Percentiles rank a stretch among this genome's conserved stretches.
Evolutionary conservation across 371 early-diverging fungal genomes (phyloP).

Genomic region (Fennellomyces sp.): DNA sequence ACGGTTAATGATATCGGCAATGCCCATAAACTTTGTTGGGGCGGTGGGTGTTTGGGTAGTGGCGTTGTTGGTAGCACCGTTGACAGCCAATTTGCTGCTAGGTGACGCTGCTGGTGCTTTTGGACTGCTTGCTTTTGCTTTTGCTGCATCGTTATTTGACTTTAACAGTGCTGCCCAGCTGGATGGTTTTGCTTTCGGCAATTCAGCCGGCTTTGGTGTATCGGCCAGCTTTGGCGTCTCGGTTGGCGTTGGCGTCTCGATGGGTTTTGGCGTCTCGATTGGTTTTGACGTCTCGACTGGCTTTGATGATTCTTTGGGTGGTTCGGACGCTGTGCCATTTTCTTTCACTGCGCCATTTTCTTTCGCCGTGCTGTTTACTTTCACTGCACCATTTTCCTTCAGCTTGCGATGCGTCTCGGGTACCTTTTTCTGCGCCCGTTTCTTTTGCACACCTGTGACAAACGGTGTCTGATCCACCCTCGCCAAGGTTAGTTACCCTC

Average conservation of each 20-base stretch:
- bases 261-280: too few relatives aligned
- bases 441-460: conserved; percentile 35
- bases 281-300: too few relatives aligned
- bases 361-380: conserved; percentile 18
- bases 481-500: background rate
- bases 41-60: conserved; percentile 20
- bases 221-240: too few relatives aligned
- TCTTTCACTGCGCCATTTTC: conserved; percentile 21
- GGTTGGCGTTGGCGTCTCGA: too few relatives aligned
- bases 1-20: conserved; percentile 58
- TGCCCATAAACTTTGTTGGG: conserved; percentile 52
- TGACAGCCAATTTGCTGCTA: background rate
- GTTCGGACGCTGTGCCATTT: conserved; percentile 19
- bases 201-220: conserved; percentile 20
- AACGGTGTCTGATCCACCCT: conserved; percentile 41
- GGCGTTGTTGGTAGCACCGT: background rate
- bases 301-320: conserved; percentile 2
- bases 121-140: conserved; percentile 27
- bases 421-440: conserved; percentile 14
- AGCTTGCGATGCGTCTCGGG: conserved; percentile 1
- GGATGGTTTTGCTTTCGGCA: conserved; percentile 45
- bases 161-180: conserved; percentile 65
- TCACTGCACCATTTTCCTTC: too few relatives aligned
- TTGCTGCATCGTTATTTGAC: conserved; percentile 12
- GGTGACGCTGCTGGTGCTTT: conserved; percentile 6